Evolutionary conservation across 805 yeast genomes (phyloP).

Genomic region (Novakomyces olei): DNA sequence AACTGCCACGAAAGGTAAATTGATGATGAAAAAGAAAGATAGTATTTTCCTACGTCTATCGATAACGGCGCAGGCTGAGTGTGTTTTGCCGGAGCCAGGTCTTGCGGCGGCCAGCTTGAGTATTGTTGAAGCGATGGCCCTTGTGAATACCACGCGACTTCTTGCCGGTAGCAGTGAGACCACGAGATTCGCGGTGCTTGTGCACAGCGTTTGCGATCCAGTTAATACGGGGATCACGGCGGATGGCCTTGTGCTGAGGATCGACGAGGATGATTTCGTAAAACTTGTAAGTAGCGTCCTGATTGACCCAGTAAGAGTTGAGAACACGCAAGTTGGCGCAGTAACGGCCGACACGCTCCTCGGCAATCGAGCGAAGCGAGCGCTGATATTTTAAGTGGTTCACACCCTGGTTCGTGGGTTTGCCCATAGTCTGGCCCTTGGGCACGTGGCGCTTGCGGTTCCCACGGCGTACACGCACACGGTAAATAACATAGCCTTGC

Average conservation of each 20-base stretch:
- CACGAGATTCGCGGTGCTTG: slow-evolving; percentile 99
- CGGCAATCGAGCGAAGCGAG: slow-evolving; percentile 94
- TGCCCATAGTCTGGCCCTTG: slow-evolving; percentile 98
- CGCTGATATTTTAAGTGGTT: slow-evolving; percentile 98
- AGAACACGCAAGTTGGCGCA: slow-evolving; percentile 97
- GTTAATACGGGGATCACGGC: slow-evolving; percentile 97
- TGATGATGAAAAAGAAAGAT: too few species aligned
- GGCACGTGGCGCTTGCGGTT: slow-evolving; percentile 99
- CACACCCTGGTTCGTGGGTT: slow-evolving; percentile 99
- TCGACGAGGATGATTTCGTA: slow-evolving; percentile 94
- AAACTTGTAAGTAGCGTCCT: slow-evolving; percentile 98
- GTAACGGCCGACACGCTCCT: slow-evolving; percentile 98
- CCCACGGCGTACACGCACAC: slow-evolving; percentile 99
- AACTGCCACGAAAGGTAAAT: too few species aligned
- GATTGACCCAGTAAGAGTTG: slow-evolving; percentile 99
- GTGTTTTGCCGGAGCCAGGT: slow-evolving; percentile 4
- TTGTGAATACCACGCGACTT: slow-evolving; percentile 99
- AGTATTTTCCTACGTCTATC: too few species aligned
- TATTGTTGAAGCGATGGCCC: slow-evolving; percentile 98
- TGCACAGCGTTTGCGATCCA: slow-evolving; percentile 99
- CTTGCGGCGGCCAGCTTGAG: slow-evolving; percentile 96
- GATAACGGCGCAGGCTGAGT: slow-evolving; percentile 4
- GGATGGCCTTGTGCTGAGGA: slow-evolving; percentile 95
- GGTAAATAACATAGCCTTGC: slow-evolving; percentile 97
- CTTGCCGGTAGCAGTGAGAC: slow-evolving; percentile 95